Evolutionary conservation across 1,139 yeast genomes (phyloP).

Genomic region (Zhuliangozyma parablackwelliae): DNA sequence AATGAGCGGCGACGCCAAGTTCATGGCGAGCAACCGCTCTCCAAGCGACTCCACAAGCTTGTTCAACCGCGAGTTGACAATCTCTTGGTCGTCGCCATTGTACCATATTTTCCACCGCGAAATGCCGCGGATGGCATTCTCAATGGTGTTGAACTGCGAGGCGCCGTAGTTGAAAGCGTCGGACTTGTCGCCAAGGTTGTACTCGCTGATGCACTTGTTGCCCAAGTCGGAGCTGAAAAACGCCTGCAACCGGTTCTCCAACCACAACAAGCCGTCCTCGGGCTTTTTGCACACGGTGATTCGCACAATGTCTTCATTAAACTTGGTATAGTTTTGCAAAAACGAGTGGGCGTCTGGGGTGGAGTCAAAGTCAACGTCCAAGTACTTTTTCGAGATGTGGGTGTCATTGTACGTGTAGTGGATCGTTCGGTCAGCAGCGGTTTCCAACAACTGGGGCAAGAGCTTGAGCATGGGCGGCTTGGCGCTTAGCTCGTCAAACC

Average conservation of each 20-base stretch:
- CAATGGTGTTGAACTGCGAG: slow-evolving; percentile 82
- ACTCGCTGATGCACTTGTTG: slow-evolving; percentile 52
- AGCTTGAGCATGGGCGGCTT: slow-evolving; percentile 46
- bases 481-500: slow-evolving; percentile 70
- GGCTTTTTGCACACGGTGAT: slow-evolving; percentile 84
- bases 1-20: slow-evolving; percentile 73
- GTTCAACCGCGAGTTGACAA: slow-evolving; percentile 52
- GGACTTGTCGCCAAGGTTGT: slow-evolving; percentile 56
- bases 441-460: slow-evolving; percentile 66
- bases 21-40: slow-evolving; percentile 69
- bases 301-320: slow-evolving; percentile 87
- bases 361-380: slow-evolving; percentile 85
- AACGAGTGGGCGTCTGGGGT: slow-evolving; percentile 76
- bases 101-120: slow-evolving; percentile 98
- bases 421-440: slow-evolving; percentile 73
- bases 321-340: slow-evolving; percentile 73
- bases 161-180: slow-evolving; percentile 73
- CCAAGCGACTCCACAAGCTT: slow-evolving; percentile 72
- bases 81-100: slow-evolving; percentile 56
- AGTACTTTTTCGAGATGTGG: slow-evolving; percentile 56
- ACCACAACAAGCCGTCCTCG: slow-evolving; percentile 76
- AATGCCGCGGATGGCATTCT: slow-evolving; percentile 86
- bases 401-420: slow-evolving; percentile 69
- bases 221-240: slow-evolving; percentile 80
- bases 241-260: slow-evolving; percentile 64